Conservation (phyloP, 768 basidiomycete genomes). For the Botryobasidium botryosum region DNA sequence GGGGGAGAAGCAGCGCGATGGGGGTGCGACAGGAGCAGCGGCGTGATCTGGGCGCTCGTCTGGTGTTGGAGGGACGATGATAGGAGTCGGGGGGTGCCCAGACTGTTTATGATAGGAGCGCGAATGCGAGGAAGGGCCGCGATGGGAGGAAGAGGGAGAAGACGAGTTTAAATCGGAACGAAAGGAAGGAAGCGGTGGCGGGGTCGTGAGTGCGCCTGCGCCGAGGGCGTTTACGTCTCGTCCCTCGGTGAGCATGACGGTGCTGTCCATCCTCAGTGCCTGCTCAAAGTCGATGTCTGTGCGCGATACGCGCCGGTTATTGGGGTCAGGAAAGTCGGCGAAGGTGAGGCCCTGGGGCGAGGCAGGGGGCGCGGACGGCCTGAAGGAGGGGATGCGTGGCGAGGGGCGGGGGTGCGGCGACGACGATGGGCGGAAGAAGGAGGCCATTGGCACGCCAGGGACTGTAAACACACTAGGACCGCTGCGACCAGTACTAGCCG, state of each 20-base stretch:
- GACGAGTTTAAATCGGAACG: neutral
- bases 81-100: constrained; percentile 44
- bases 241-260: constrained; percentile 37
- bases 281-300: constrained; percentile 73
- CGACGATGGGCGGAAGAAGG: constrained; percentile 3
- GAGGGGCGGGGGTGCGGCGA: neutral
- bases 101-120: too few relatives aligned
- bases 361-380: neutral
- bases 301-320: constrained; percentile 39
- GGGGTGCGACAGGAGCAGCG: constrained; percentile 17
- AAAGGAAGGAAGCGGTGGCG: neutral
- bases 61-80: constrained; percentile 53
- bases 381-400: neutral
- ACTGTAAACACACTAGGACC: neutral
- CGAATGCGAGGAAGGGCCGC: constrained; percentile 28
- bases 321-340: neutral
- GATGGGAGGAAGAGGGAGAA: constrained; percentile 10
- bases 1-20: constrained; percentile 1
- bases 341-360: neutral
- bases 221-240: constrained; percentile 12
- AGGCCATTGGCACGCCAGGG: neutral
- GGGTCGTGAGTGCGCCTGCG: neutral
- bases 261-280: constrained; percentile 47
- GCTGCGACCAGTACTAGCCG: neutral
- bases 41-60: constrained; percentile 16